Base-by-base conservation (phyloP, 2,329 filamentous ascomycete species). In the Periglandula ipomoeae region DNA sequence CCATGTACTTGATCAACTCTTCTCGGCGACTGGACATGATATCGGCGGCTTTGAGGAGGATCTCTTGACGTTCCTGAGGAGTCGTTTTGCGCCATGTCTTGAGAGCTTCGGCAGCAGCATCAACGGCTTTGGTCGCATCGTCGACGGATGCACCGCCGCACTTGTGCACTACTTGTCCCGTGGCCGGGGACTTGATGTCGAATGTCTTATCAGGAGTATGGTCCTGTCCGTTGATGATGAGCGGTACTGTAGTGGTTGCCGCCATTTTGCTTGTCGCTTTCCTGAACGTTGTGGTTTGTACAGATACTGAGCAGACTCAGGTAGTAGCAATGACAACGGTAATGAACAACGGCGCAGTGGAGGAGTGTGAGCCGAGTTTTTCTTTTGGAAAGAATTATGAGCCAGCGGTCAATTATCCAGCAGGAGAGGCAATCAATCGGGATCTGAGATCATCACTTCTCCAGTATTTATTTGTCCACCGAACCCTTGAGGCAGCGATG, bases 31-130 rank as follows among this genome's bases (percentile, higher is more conserved):
- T 65, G 37, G 78, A 70, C 52, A 90, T 69, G 44, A 89, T 66
- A 8, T 82, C 78, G 9, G 84, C 82, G 0, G 85, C 82, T 61
- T 79, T 81, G 50, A 85, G 69, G 50, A 94, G 73, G 54, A 94
- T 80, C 54, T 84, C 78, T 32, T 86, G 81, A 35, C 85, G 83
- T 22, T 73, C 61, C 22, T 70, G 60, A 1, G 82, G 77, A 41
- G 78, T 80, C 3, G 77, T 77, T 54, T 76, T 77, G 39, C 76
- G 73, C 88, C 88, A 95, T 50, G 74, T 67, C 39, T 75, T 76
- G 64, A 87, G 84, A 1, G 88, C 87, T 13, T 72, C 70, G n/a
- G 81, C 70, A 1, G 87, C 86, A 5, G 72, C 66, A 23, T 64
- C 56, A 47, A 73, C 65, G 9, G 82, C 76, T 9, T 69, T 65